These are phyloP conservation scores for Fusarium udum DNA, from an alignment of 2,329 filamentous ascomycete genomes.

Conservation along the genomic window DNA sequence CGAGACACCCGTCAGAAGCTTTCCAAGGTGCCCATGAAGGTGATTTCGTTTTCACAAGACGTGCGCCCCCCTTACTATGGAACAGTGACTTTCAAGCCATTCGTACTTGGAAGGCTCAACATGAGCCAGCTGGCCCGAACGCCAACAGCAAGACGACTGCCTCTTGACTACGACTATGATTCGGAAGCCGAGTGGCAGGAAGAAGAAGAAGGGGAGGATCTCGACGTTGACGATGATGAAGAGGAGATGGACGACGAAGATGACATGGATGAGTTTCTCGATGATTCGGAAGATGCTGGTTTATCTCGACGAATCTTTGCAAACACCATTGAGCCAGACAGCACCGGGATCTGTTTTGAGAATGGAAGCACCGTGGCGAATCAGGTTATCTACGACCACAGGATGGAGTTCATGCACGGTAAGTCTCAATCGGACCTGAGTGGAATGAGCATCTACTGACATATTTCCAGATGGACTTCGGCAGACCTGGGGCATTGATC, in stretches of 20 bases:
- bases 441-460: constrained; percentile 22
- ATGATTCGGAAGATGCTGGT: constrained; percentile 80
- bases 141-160: constrained; percentile 64
- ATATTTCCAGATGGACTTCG: constrained; percentile 56
- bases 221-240: constrained; percentile 72
- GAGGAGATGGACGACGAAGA: constrained; percentile 80
- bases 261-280: constrained; percentile 89
- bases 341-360: constrained; percentile 87
- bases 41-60: constrained; percentile 69
- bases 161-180: constrained; percentile 83
- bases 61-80: constrained; percentile 77
- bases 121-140: constrained; percentile 63
- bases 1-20: constrained; percentile 53
- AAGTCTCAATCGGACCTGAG: constrained; percentile 45
- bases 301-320: constrained; percentile 65
- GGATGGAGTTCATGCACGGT: constrained; percentile 80
- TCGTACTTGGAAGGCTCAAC: constrained; percentile 54
- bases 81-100: constrained; percentile 71
- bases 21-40: constrained; percentile 68
- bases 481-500: constrained; percentile 73
- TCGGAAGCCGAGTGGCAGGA: constrained; percentile 90
- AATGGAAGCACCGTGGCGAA: constrained; percentile 59
- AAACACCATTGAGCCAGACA: constrained; percentile 79
- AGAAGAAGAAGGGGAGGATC: constrained; percentile 75
- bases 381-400: constrained; percentile 66